Evolutionary conservation across 2,329 filamentous ascomycete species (phyloP).

Genomic region (Helicocarpus griseus): DNA sequence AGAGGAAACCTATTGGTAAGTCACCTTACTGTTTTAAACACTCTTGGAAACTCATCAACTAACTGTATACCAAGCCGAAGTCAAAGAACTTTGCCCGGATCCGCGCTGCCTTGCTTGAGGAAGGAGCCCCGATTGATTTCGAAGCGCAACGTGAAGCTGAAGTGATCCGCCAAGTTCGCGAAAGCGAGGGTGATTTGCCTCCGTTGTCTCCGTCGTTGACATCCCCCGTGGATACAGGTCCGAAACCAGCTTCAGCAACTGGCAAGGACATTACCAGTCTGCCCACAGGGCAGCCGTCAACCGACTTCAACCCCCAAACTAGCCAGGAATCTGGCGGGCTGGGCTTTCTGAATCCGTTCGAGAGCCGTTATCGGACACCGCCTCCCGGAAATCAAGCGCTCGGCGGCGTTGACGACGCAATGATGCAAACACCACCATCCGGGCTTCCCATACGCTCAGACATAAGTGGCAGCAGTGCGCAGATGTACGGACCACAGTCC

Average conservation of each 20-base stretch:
- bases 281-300: slow-evolving; percentile 37
- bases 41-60: neutral
- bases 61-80: slow-evolving; percentile 59
- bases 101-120: slow-evolving; percentile 78
- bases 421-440: slow-evolving; percentile 30
- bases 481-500: slow-evolving; percentile 14
- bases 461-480: neutral
- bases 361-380: slow-evolving; percentile 57
- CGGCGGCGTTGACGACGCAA: slow-evolving; percentile 37
- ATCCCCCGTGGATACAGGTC: slow-evolving; percentile 39
- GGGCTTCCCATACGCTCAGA: neutral
- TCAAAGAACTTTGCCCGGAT: slow-evolving; percentile 93
- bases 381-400: slow-evolving; percentile 44
- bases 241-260: slow-evolving; percentile 18
- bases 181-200: slow-evolving; percentile 62
- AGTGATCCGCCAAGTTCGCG: slow-evolving; percentile 88
- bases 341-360: slow-evolving; percentile 72
- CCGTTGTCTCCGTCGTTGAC: slow-evolving; percentile 38
- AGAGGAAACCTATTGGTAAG: slow-evolving; percentile 79
- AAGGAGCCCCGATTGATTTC: slow-evolving; percentile 75
- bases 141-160: slow-evolving; percentile 88
- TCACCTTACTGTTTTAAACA: neutral
- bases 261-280: neutral
- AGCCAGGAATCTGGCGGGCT: slow-evolving; percentile 62
- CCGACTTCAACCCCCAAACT: slow-evolving; percentile 65